Conservation (phyloP, 2,329 filamentous ascomycete species). For the Chaetomiaceae sp. region DNA sequence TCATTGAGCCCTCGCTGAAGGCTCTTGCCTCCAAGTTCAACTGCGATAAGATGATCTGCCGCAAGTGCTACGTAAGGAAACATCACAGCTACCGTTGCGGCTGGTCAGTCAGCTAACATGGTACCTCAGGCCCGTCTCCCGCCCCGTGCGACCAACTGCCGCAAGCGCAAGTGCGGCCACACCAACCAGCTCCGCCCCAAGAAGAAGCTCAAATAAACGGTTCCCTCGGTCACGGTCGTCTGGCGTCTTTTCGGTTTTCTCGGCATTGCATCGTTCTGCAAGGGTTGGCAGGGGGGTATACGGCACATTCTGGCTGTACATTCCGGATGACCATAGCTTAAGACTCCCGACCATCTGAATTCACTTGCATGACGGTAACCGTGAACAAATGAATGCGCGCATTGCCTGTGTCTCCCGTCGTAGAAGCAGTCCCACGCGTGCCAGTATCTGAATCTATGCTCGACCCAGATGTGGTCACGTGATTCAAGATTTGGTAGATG, state of each 20-base stretch:
- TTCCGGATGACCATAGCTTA: conserved; percentile 27
- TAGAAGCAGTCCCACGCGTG: too few species aligned
- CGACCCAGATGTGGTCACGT: conserved; percentile 4
- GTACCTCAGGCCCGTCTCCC: conserved; percentile 67
- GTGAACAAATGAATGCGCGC: too few species aligned
- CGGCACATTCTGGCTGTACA: conserved; percentile 24
- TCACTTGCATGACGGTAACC: background rate
- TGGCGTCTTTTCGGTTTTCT: conserved; percentile 37
- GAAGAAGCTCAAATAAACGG: conserved; percentile 97
- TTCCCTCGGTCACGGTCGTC: conserved; percentile 34
- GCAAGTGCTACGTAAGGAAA: conserved; percentile 95
- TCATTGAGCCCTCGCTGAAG: conserved; percentile 99
- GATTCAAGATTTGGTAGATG: conserved; percentile 5
- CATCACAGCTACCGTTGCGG: background rate
- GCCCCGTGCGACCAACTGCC: conserved; percentile 99
- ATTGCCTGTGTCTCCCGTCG: too few species aligned
- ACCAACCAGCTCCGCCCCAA: conserved; percentile 99
- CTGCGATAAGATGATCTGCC: conserved; percentile 99
- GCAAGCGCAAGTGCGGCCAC: conserved; percentile 99
- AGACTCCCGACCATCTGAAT: conserved; percentile 25
- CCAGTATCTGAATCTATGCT: too few species aligned
- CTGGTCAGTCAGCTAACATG: conserved; percentile 20
- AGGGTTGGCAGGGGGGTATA: conserved; percentile 23
- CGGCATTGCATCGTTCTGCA: conserved; percentile 24
- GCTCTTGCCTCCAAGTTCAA: conserved; percentile 99